Evolutionary conservation across 768 basidiomycete genomes (phyloP), one percentile per base, ranked within the genome.

Genomic region (Suillus weaverae): DNA sequence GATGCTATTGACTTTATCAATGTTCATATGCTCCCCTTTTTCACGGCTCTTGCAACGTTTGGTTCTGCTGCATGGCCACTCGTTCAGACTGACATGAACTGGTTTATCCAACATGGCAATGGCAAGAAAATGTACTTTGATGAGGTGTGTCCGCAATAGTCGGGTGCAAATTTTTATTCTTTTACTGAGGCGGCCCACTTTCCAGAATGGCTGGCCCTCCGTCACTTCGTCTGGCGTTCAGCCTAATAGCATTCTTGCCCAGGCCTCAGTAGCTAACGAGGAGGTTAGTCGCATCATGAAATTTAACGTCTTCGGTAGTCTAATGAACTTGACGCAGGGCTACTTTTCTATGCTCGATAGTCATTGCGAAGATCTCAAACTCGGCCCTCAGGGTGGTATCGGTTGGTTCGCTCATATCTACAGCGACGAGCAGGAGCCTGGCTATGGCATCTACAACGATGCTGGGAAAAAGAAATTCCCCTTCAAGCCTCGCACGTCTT

Each of bases 351-450:
- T 92, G 14, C 82, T 92, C 18, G 89, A 93, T 67, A 72, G 78
- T 1, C 83, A 89, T 62, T 92, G 91, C 70, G 70, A 78, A 11
- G 81, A 86, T 69, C 80, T 92, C 70, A 92, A 92, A 75, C 26
- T 30, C 0, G 83, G 84, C 32, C 66, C 75, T 35, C 83, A 83
- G 3, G 89, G 89, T 26, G 89, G 89, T 30, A 77, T 92, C 41
- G 89, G 91, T 13, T 93, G 91, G 91, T 93, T 93, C 69, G 89
- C 89, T 33, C 91, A 92, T 71, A 87, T 92, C 62, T 92, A 91
- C 70, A 86, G 86, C 2, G 91, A 91, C 70, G 65, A 74, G 65
- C 82, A 86, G 74, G 82, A 82, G 60, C 86, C 87, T 20, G 90
- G 90, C 13, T 92, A 92, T 70, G 91, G 90, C 7, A 84, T 92